Evolutionary conservation across 164 flowering plant genomes (phyloP).

Genomic region (Amborella trichopoda): DNA sequence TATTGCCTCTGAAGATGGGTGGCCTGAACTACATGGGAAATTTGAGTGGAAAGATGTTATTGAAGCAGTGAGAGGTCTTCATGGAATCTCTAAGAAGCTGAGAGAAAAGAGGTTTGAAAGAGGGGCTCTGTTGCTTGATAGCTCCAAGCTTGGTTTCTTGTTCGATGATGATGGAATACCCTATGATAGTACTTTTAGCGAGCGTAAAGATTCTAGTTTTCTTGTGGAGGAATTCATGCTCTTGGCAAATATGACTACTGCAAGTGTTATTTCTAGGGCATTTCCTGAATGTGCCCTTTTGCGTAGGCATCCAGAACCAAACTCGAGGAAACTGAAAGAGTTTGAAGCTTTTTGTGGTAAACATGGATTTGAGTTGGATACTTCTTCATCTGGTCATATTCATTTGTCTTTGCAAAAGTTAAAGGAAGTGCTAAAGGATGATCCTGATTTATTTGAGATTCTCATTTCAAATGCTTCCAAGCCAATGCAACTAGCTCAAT

Average conservation of each 20-base stretch:
- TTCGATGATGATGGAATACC: conserved; percentile 76
- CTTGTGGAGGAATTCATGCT: conserved; percentile 97
- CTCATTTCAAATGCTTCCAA: conserved; percentile 59
- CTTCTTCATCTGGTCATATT: conserved; percentile 63
- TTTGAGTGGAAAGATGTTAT: conserved; percentile 59
- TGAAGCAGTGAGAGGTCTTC: conserved; percentile 41
- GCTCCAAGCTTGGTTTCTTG: conserved; percentile 37
- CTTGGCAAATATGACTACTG: conserved; percentile 77
- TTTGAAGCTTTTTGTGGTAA: conserved; percentile 66
- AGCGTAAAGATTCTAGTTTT: conserved; percentile 41
- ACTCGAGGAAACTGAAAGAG: conserved; percentile 60
- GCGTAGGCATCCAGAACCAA: conserved; percentile 90
- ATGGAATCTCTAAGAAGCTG: conserved; percentile 49
- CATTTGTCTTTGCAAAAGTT: conserved; percentile 49
- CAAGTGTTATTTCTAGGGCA: conserved; percentile 72
- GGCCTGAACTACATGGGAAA: conserved; percentile 44
- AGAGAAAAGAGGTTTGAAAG: conserved; percentile 42
- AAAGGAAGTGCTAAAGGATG: conserved; percentile 52
- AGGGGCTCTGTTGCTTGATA: conserved; percentile 79
- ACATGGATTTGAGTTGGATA: conserved; percentile 65
- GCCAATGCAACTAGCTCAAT: conserved; percentile 81
- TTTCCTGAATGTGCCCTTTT: conserved; percentile 74
- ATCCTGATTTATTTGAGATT: conserved; percentile 55
- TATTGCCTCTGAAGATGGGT: conserved; percentile 7
- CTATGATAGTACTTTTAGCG: conserved; percentile 39